Conservation (phyloP, 768 basidiomycete species). For the Auriculariales sp. region DNA sequence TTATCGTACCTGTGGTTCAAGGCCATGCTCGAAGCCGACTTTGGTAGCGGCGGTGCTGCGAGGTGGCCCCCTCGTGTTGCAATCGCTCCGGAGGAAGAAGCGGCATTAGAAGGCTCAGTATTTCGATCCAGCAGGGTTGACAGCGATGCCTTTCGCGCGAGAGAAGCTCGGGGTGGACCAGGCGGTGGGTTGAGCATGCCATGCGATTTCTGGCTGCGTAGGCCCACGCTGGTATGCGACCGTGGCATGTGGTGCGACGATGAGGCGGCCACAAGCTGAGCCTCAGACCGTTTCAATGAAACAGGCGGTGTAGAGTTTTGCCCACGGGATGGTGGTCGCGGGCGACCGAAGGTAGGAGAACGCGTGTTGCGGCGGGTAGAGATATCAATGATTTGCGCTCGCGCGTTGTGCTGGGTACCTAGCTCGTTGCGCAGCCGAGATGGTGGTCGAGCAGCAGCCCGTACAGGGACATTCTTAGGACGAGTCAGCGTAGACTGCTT, state of each 20-base stretch:
- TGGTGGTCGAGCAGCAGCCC: constrained; percentile 43
- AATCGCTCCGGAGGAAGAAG: constrained; percentile 13
- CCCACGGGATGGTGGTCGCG: constrained; percentile 31
- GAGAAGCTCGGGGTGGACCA: constrained; percentile 42
- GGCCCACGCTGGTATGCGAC: constrained; percentile 51
- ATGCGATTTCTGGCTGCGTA: constrained; percentile 75
- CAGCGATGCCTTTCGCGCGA: constrained; percentile 65
- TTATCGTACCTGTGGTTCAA: constrained; percentile 40
- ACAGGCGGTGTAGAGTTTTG: constrained; percentile 32
- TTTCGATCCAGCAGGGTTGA: constrained; percentile 52
- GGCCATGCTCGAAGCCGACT: constrained; percentile 6
- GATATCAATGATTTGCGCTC: constrained; percentile 57
- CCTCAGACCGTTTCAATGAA: constrained; percentile 14
- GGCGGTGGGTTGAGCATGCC: constrained; percentile 65
- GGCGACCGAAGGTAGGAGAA: constrained; percentile 28
- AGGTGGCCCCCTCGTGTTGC: constrained; percentile 1
- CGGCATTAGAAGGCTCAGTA: constrained; percentile 26
- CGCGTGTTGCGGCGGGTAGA: constrained; percentile 53
- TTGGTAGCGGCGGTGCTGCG: not conserved
- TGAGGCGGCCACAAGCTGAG: constrained; percentile 24
- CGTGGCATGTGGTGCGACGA: constrained; percentile 30
- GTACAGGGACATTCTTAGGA: constrained; percentile 45
- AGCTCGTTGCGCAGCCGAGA: constrained; percentile 31
- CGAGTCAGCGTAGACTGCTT: constrained; percentile 27
- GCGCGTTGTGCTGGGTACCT: constrained; percentile 23